phyloP scores from a whole-genome alignment of 2,329 filamentous ascomycete species.

The Penicillium sp. region DNA sequence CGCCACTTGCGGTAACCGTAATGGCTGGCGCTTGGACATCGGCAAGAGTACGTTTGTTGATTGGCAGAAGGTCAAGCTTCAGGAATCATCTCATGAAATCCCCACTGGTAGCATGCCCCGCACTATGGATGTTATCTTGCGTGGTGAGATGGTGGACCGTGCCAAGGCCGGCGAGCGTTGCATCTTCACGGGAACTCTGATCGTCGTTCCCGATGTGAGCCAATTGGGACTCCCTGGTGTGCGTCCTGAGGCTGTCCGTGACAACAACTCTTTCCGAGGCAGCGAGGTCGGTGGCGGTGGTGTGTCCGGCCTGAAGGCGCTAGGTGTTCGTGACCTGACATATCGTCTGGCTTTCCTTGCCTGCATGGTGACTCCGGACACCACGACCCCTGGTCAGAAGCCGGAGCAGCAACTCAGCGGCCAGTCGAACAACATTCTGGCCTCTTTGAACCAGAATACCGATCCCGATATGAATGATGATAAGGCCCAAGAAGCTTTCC shows the following conservation, averaged over 20 bases:
- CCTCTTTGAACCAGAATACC: slow-evolving; percentile 72
- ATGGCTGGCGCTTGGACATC: slow-evolving; percentile 96
- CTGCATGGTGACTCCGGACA: slow-evolving; percentile 92
- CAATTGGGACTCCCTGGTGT: slow-evolving; percentile 88
- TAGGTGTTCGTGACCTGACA: slow-evolving; percentile 92
- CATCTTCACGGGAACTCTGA: slow-evolving; percentile 92
- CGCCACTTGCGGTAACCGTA: slow-evolving; percentile 76
- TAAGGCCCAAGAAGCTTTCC: slow-evolving; percentile 79
- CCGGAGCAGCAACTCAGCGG: slow-evolving; percentile 66
- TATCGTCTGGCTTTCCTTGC: slow-evolving; percentile 95
- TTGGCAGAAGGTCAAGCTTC: slow-evolving; percentile 97
- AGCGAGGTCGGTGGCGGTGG: slow-evolving; percentile 80
- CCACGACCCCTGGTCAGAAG: slow-evolving; percentile 72
- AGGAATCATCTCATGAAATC: slow-evolving; percentile 98
- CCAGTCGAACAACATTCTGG: slow-evolving; percentile 79
- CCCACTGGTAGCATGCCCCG: slow-evolving; percentile 98
- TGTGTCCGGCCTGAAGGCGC: slow-evolving; percentile 81
- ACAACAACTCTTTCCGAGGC: slow-evolving; percentile 72
- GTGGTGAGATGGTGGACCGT: slow-evolving; percentile 95
- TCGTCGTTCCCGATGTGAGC: slow-evolving; percentile 95
- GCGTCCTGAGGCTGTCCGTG: slow-evolving; percentile 76
- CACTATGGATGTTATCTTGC: slow-evolving; percentile 94
- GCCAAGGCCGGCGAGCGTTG: slow-evolving; percentile 98
- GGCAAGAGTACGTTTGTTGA: slow-evolving; percentile 96
- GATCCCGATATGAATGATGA: slow-evolving; percentile 73